Conservation (phyloP, 1,284 basidiomycete species). For the Coniferiporia sulphurascens region DNA sequence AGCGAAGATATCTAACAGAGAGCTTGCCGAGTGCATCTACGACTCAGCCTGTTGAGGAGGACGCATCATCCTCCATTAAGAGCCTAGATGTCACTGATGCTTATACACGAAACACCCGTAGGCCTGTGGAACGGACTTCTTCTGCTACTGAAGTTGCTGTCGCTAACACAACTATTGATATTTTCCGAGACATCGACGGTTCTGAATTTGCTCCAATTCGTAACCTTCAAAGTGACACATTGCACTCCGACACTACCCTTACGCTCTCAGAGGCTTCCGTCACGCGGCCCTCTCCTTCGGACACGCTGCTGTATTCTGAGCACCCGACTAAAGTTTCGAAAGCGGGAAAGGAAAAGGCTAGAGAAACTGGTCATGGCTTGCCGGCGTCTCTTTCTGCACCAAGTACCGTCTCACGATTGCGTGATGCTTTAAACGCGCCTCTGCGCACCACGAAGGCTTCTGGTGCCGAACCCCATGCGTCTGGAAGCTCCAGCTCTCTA, state of each 20-base stretch:
- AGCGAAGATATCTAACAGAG: background rate
- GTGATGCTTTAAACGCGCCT: background rate
- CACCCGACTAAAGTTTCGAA: background rate
- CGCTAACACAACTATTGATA: background rate
- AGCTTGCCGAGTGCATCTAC: slow-evolving; percentile 4
- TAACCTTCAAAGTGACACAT: background rate
- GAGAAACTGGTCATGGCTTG: background rate
- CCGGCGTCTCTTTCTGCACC: background rate
- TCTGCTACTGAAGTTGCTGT: background rate
- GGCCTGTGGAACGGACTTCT: background rate
- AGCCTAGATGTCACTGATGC: background rate
- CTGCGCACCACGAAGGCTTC: background rate
- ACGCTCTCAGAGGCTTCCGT: background rate
- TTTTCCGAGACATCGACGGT: background rate
- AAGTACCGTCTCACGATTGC: background rate
- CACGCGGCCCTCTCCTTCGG: background rate
- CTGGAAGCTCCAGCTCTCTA: too few species aligned
- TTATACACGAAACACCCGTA: background rate
- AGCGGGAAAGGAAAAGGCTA: slow-evolving; percentile 1
- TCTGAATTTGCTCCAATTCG: background rate
- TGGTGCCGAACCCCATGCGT: background rate
- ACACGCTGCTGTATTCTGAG: background rate
- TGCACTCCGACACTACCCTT: background rate
- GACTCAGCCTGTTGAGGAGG: background rate
- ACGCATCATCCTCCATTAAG: background rate